phyloP scores from a whole-genome alignment of 805 yeast species.

The Saturnispora saitoi region DNA sequence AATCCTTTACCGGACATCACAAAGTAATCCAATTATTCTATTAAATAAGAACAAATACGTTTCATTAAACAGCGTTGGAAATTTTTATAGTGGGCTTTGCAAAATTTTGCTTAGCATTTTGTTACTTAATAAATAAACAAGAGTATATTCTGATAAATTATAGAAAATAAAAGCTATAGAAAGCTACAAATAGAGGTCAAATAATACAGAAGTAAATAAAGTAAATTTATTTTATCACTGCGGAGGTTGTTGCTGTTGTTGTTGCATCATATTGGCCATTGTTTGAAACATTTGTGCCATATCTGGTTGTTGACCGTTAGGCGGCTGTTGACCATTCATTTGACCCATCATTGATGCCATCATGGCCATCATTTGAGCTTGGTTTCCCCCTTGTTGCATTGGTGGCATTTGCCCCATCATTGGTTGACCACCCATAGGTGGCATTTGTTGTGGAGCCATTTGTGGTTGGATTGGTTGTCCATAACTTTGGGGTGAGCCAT shows the following conservation, averaged over 20 bases:
- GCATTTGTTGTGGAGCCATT: conserved; percentile 4
- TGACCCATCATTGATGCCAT: conserved; percentile 27
- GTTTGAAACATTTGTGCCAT: conserved; percentile 30
- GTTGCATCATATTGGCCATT: conserved; percentile 30
- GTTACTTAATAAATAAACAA: no score
- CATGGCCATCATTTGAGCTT: conserved; percentile 26
- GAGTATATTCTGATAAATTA: no score
- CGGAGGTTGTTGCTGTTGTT: conserved; percentile 12
- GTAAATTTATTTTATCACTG: neutral
- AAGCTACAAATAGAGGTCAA: neutral
- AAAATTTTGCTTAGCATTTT: no score
- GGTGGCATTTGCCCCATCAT: conserved; percentile 4
- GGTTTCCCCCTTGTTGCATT: conserved; percentile 15
- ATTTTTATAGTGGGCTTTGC: neutral
- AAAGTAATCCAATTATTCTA: neutral
- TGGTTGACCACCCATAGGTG: neutral
- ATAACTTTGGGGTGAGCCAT: conserved; percentile 8
- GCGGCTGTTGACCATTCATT: conserved; percentile 22
- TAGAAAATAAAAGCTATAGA: neutral
- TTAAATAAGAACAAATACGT: neutral
- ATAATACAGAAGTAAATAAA: neutral
- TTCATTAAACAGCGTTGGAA: neutral
- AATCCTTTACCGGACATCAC: conserved; percentile 18
- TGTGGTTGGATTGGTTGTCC: conserved; percentile 7
- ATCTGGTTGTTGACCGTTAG: conserved; percentile 16